Percentiles rank a stretch among this genome's conserved stretches.
Evolutionary conservation across 257 asterid genomes (phyloP).

Genomic region (Buddleja alternifolia): DNA sequence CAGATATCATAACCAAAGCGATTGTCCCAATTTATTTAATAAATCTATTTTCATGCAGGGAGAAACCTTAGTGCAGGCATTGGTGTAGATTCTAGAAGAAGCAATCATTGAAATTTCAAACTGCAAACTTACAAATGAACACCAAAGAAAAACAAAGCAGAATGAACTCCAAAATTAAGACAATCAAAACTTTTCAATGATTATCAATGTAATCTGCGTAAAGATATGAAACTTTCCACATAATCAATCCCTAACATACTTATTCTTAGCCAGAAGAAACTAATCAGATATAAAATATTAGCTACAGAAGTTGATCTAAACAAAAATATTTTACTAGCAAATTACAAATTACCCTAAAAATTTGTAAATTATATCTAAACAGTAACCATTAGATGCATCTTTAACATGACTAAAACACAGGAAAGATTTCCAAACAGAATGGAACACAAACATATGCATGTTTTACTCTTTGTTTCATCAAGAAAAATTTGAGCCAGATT

Average conservation of each 20-base stretch:
- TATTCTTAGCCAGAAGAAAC: not conserved
- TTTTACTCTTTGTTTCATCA: not conserved
- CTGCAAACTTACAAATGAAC: conserved; percentile 1
- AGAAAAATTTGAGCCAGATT: not conserved
- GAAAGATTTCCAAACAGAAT: conserved; percentile 11
- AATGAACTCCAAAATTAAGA: not conserved
- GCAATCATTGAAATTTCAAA: not conserved
- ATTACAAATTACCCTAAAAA: not conserved
- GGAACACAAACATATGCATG: not conserved
- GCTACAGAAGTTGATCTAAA: not conserved
- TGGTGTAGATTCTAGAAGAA: conserved; percentile 14
- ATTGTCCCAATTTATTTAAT: conserved; percentile 1
- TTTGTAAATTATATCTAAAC: not conserved
- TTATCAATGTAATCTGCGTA: not conserved
- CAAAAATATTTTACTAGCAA: not conserved
- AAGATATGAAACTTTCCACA: not conserved
- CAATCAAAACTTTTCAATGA: not conserved
- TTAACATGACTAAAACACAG: not conserved
- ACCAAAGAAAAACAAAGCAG: not conserved
- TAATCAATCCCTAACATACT: not conserved
- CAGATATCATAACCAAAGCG: conserved; percentile 19
- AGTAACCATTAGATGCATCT: not conserved
- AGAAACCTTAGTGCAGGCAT: conserved; percentile 4
- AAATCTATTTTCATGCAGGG: not conserved
- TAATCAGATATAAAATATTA: not conserved